These are phyloP conservation scores for Tricholoma matsutake DNA, from an alignment of 768 basidiomycete species.

Conservation along the genomic window DNA sequence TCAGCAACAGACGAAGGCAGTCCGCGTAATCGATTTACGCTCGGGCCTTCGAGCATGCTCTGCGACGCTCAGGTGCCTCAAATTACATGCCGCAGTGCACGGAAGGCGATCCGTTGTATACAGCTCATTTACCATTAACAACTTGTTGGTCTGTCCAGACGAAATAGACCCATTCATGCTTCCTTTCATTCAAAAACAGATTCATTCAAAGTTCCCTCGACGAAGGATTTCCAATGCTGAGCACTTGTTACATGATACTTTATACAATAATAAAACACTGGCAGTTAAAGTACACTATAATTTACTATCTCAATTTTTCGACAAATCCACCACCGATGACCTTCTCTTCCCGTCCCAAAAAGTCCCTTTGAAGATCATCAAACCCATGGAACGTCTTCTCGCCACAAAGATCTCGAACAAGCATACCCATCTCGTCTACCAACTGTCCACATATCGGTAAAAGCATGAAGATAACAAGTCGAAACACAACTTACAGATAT, in stretches of 20 bases:
- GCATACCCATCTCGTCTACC: conserved; percentile 38
- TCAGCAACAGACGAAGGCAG: not conserved
- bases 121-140: not conserved
- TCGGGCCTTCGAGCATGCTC: not conserved
- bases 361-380: conserved; percentile 34
- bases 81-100: not conserved
- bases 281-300: not conserved
- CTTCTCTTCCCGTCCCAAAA: conserved; percentile 36
- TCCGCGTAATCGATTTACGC: not conserved
- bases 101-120: too few relatives aligned
- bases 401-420: conserved; percentile 40
- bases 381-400: conserved; percentile 40
- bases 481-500: conserved; percentile 29
- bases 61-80: not conserved
- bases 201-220: too few relatives aligned
- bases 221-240: too few relatives aligned
- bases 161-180: too few relatives aligned
- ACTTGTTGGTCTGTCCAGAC: not conserved
- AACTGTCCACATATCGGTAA: conserved; percentile 22
- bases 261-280: too few relatives aligned
- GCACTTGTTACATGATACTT: too few relatives aligned
- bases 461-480: not conserved
- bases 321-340: conserved; percentile 27
- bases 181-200: too few relatives aligned
- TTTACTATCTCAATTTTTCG: conserved; percentile 6